A percentile compares a stretch with the other conserved stretches of the same genome.
These are phyloP conservation scores for Pestalotiopsis sp. DNA, from an alignment of 2,329 filamentous ascomycete species.

Conservation along the genomic window DNA sequence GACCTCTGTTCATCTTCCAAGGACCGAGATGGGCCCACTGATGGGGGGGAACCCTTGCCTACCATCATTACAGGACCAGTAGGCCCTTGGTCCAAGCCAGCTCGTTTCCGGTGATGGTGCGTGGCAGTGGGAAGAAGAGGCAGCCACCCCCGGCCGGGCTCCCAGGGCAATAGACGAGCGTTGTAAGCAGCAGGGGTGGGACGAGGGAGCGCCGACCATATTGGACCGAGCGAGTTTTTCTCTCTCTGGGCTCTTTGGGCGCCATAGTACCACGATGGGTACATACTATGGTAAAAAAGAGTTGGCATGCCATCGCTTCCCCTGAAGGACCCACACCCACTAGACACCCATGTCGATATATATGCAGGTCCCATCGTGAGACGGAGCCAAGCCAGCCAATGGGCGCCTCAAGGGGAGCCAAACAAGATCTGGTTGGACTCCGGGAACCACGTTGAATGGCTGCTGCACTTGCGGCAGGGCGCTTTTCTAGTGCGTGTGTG, in stretches of 20 bases:
- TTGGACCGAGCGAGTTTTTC: background rate
- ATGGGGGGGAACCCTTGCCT: constrained; percentile 1
- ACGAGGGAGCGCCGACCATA: background rate
- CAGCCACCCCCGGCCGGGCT: background rate
- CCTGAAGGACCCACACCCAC: constrained; percentile 24
- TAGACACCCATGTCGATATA: constrained; percentile 23
- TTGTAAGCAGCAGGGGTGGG: background rate
- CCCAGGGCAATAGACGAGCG: background rate
- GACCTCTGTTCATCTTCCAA: constrained; percentile 7
- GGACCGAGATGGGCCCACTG: constrained; percentile 8
- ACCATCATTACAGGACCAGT: constrained; percentile 12
- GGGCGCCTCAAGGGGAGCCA: constrained; percentile 8
- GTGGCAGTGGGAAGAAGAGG: background rate
- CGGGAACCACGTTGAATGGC: constrained; percentile 15
- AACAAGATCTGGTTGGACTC: constrained; percentile 17
- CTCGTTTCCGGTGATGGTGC: constrained; percentile 4
- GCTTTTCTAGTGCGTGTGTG: background rate
- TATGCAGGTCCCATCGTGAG: constrained; percentile 37
- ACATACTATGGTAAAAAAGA: background rate
- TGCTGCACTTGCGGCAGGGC: constrained; percentile 8
- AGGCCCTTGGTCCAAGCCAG: constrained; percentile 1
- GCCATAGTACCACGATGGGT: background rate
- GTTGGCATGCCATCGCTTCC: constrained; percentile 17
- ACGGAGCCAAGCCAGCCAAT: constrained; percentile 27
- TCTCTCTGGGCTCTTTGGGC: background rate